Base-by-base conservation (phyloP, 371 early-diverging fungal species). In the Mortierella sp. region DNA sequence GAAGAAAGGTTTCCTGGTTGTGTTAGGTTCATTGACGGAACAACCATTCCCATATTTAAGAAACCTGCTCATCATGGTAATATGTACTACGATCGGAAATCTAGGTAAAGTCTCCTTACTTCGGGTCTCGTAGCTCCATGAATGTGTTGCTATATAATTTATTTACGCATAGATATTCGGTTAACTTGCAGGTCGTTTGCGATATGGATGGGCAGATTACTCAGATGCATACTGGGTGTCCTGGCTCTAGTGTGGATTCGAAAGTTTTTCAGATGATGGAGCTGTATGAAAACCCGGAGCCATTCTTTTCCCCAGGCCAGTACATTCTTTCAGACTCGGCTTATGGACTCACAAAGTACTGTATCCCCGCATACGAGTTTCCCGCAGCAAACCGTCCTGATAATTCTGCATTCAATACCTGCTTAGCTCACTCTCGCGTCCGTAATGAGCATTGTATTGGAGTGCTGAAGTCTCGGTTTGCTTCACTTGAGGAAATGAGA, bases 371-470 rank as follows among this genome's bases (percentile, higher is more conserved):
- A 15, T 67, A 64, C 64, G 53, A 42, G 34, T 32, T 37, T 12
- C 72, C 62, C 47, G 37, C 62, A 40, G 37, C 62, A 8, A 49
- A 66, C 22, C 12, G 7, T 4, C 47, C 47, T n/a, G 62, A 62
- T 10, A 72, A 66, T 56, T 15, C 62, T 12, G 62, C 34, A 10
- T 72, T 72, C 51, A 72, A 66, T 29, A 49, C 5, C n/a, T 66
- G 57, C 15, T 10, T 66, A 7, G 66, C 66, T 28, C 31, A 35
- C 6, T 61, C 72, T 49, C 51, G 57, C 19, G 67, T 66, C 29
- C 55, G 67, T 2, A 66, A 49, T 47, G 67, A 72, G 29, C 62
- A 72, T 32, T 72, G 66, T n/a, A 72, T 72, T 4, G 72, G 72
- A 10, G 47, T 72, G 5, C 34, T 72, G 57, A 72, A 72, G 23